A percentile compares a stretch with the other conserved stretches of the same genome.
phyloP scores from a whole-genome alignment of 2,329 filamentous ascomycete genomes.

The Trichothecium sympodiale region DNA sequence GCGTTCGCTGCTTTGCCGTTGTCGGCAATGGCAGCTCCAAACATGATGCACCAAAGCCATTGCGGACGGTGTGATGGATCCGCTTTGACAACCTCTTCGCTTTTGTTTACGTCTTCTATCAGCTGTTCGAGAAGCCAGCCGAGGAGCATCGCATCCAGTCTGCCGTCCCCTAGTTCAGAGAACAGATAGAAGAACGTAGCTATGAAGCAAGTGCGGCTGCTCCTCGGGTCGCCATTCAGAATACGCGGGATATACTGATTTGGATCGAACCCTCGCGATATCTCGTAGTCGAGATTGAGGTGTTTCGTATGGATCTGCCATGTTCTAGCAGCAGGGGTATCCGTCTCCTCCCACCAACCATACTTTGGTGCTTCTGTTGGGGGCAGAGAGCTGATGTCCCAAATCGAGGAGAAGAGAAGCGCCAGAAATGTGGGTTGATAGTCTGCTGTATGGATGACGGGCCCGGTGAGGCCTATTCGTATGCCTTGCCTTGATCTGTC shows the following conservation, averaged over 20 bases:
- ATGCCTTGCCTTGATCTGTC: no score
- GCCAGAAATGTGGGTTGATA: conserved; percentile 34
- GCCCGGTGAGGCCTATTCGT: no score
- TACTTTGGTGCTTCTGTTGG: conserved; percentile 22
- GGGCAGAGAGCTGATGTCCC: conserved; percentile 24
- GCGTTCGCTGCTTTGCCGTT: conserved; percentile 23
- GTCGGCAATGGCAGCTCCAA: conserved; percentile 29
- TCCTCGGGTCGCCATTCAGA: conserved; percentile 22
- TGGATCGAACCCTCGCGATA: conserved; percentile 20
- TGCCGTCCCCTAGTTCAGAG: conserved; percentile 29
- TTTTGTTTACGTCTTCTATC: conserved; percentile 29
- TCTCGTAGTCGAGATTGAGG: conserved; percentile 24
- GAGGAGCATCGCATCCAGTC: conserved; percentile 29
- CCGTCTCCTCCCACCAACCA: conserved; percentile 24
- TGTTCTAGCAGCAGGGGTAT: conserved; percentile 21
- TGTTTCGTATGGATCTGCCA: conserved; percentile 25
- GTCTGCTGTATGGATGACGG: conserved; percentile 25
- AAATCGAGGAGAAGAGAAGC: conserved; percentile 30
- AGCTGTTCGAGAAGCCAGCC: conserved; percentile 35
- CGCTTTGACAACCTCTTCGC: conserved; percentile 14
- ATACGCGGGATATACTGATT: conserved; percentile 21
- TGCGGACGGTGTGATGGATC: conserved; percentile 15
- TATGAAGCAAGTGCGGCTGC: conserved; percentile 32
- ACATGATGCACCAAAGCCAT: conserved; percentile 35
- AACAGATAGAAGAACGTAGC: conserved; percentile 36